phyloP scores from a whole-genome alignment of 2,329 filamentous ascomycete species.

The Monilinia polystroma region DNA sequence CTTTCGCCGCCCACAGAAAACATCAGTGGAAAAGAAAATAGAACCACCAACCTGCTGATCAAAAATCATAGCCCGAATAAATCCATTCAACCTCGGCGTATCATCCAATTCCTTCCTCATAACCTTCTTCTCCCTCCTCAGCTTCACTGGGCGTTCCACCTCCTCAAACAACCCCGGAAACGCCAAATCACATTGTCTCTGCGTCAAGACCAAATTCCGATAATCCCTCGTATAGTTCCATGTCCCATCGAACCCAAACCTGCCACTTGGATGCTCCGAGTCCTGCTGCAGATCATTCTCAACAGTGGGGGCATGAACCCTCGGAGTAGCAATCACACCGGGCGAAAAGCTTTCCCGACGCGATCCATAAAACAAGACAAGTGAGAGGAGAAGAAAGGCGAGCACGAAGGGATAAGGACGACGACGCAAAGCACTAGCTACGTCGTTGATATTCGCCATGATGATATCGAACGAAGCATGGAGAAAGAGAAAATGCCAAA shows the following conservation, averaged over 20 bases:
- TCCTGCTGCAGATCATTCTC: background rate
- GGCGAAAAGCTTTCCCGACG: background rate
- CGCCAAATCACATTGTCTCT: conserved; percentile 23
- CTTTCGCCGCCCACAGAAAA: background rate
- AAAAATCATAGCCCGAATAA: conserved; percentile 21
- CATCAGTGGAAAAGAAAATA: conserved; percentile 23
- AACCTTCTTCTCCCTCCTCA: conserved; percentile 13
- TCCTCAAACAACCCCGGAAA: conserved; percentile 27
- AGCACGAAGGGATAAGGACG: background rate
- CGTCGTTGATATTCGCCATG: conserved; percentile 2
- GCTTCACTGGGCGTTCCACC: conserved; percentile 24
- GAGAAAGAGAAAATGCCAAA: background rate
- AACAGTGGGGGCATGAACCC: conserved; percentile 1
- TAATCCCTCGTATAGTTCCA: conserved; percentile 19
- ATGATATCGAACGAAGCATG: background rate
- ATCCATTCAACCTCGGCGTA: conserved; percentile 12
- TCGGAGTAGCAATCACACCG: background rate
- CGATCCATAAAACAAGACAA: conserved; percentile 5
- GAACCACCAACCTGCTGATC: conserved; percentile 22
- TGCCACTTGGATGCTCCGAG: background rate
- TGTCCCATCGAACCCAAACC: conserved; percentile 15
- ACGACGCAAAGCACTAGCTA: background rate
- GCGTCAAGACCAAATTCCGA: conserved; percentile 18
- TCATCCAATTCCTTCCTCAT: conserved; percentile 20
- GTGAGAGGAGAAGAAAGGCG: background rate